A percentile compares a stretch with the other conserved stretches of the same genome.
These are phyloP conservation scores for Aquilaria malaccensis DNA, from an alignment of 345 rosid genomes.

Conservation along the genomic window DNA sequence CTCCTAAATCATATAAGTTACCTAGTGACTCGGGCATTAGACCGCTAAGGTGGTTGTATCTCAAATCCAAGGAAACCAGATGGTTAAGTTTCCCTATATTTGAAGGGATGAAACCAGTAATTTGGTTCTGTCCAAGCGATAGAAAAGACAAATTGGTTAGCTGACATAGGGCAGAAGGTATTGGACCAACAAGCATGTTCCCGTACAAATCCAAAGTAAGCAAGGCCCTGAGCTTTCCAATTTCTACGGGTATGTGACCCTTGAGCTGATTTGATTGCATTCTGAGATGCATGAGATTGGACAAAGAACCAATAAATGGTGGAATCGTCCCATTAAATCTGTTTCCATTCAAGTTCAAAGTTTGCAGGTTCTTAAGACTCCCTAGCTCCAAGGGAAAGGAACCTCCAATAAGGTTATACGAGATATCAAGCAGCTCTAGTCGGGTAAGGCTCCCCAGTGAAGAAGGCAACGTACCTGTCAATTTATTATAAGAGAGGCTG, in stretches of 20 bases:
- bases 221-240: background rate
- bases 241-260: background rate
- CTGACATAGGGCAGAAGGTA: conserved; percentile 2
- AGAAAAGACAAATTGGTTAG: background rate
- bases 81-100: too few species aligned
- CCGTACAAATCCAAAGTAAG: background rate
- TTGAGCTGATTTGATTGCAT: background rate
- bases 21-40: background rate
- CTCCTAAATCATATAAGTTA: background rate
- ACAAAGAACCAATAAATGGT: background rate
- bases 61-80: too few species aligned
- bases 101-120: too few species aligned
- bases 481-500: background rate
- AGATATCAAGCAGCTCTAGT: background rate
- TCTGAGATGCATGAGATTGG: background rate
- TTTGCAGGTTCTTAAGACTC: background rate
- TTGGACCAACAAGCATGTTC: background rate
- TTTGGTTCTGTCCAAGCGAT: too few species aligned
- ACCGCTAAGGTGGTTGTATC: background rate
- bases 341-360: background rate
- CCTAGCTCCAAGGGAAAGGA: background rate
- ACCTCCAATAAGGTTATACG: background rate
- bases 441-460: background rate
- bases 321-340: background rate
- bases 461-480: conserved; percentile 1